Evolutionary conservation across 108 stramenopile species (phyloP), one percentile per base, ranked within the genome.

Genomic region (Nitzschia sp.): DNA sequence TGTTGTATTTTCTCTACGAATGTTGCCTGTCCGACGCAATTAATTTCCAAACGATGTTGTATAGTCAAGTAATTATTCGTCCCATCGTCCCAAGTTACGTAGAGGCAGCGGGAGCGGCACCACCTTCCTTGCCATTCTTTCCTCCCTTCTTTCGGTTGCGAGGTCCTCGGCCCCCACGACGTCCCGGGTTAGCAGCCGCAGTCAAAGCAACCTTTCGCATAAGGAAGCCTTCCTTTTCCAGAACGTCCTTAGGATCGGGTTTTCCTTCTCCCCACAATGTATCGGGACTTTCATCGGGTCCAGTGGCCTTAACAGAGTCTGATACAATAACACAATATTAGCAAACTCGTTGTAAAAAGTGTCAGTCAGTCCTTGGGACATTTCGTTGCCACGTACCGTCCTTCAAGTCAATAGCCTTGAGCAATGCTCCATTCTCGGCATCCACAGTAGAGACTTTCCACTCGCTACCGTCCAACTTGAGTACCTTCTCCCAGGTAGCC

Each of bases 181-280:
- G 71, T 9, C 48, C 26, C 18, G 36, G 49, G 23, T 36, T 49
- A 21, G 60, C 33, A 11, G 42, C 49, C 8, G 59, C 58, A 42
- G 45, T 60, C 46, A 92, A 82, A 62, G 89, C 83, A 38, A 88
- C 80, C 23, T 79, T 78, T 42, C 87, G 80, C 88, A 90, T 90
- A 58, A 75, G 81, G 61, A 93, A 93, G 19, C 84, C 87, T 66
- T 86, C 77, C 19, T 48, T 80, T 66, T 88, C 88, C 53, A 93
- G 61, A 58, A 77, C 79, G 19, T 64, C 72, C 58, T 80, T 84
- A 9, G 91, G 91, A 72, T 93, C 82, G 45, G 85, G 25, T 31
- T 77, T 77, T 3, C 71, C 86, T 33, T 78, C 85, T 15, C 91
- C 91, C 91, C 88, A 89, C 33, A 93, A 75, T 28, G 73, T 79